A percentile compares a stretch with the other conserved stretches of the same genome.
Conservation (phyloP, 2,329 filamentous ascomycete genomes). For the Verticillium alfalfae region DNA sequence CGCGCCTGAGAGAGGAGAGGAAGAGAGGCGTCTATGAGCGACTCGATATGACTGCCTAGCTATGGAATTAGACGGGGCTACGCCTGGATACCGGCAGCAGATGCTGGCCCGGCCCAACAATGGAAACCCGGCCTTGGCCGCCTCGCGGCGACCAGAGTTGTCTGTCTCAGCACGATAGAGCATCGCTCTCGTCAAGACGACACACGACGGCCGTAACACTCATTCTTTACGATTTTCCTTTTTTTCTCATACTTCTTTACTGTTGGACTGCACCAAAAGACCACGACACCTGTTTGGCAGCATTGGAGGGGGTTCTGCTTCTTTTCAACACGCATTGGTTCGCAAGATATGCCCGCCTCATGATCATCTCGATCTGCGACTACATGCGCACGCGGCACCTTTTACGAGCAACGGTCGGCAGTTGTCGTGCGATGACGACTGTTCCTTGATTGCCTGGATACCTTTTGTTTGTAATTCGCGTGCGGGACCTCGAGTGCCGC, state of each 20-base stretch:
- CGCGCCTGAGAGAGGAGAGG: not conserved
- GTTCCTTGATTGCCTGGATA: not conserved
- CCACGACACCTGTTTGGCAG: not conserved
- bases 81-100: not conserved
- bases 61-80: not conserved
- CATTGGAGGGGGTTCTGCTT: not conserved
- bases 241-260: not conserved
- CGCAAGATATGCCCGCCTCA: not conserved
- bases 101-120: not conserved
- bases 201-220: not conserved
- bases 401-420: not conserved
- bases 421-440: not conserved
- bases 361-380: not conserved
- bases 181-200: not conserved
- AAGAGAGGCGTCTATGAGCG: not conserved
- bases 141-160: not conserved
- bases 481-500: not conserved
- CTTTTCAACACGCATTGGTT: not conserved
- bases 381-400: not conserved
- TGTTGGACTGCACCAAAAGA: not conserved
- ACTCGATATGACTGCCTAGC: not conserved
- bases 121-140: not conserved
- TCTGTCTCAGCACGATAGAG: not conserved
- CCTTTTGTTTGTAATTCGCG: not conserved
- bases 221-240: not conserved